Conservation (phyloP, 768 basidiomycete genomes). For the Gymnopilus junonius region DNA sequence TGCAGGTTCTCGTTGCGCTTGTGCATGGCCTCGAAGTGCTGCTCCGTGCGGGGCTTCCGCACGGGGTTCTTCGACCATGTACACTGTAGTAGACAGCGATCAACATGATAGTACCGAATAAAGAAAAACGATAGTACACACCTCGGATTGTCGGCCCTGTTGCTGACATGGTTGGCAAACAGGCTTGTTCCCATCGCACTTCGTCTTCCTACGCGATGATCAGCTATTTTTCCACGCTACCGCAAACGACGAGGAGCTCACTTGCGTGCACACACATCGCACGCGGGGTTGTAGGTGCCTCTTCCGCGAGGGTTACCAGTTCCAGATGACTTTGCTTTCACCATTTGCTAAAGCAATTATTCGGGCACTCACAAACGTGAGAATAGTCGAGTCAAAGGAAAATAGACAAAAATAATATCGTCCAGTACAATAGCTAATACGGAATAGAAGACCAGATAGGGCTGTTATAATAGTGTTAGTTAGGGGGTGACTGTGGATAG, state of each 20-base stretch:
- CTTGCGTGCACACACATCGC: constrained; percentile 38
- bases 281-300: constrained; percentile 28
- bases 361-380: constrained; percentile 12
- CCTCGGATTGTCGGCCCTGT: constrained; percentile 44
- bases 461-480: neutral
- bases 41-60: constrained; percentile 47
- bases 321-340: constrained; percentile 24
- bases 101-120: neutral
- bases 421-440: constrained; percentile 4
- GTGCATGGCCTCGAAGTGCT: constrained; percentile 48
- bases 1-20: constrained; percentile 43
- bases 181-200: constrained; percentile 50
- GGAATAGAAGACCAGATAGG: neutral
- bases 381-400: constrained; percentile 6
- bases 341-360: neutral
- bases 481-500: neutral
- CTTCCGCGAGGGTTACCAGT: constrained; percentile 25
- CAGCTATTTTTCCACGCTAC: constrained; percentile 14
- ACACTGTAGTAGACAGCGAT: constrained; percentile 35
- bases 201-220: constrained; percentile 41
- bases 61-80: constrained; percentile 46
- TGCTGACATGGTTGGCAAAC: constrained; percentile 43
- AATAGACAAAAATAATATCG: constrained; percentile 12
- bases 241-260: constrained; percentile 22
- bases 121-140: constrained; percentile 21